These are phyloP conservation scores for Monilinia fructicola DNA, from an alignment of 2,329 filamentous ascomycete species.

Conservation along the genomic window DNA sequence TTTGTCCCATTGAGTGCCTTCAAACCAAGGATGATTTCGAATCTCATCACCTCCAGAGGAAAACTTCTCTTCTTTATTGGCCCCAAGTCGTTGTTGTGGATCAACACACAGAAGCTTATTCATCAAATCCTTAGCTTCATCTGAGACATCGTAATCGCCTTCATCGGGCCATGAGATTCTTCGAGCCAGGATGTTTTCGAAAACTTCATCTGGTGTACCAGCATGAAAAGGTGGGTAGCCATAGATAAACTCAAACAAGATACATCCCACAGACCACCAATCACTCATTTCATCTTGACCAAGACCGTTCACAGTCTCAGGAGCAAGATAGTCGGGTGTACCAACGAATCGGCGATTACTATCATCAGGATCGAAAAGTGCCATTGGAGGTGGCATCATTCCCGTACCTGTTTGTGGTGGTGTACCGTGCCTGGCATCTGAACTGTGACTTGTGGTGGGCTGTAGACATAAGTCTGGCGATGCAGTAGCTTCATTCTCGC, in stretches of 20 bases:
- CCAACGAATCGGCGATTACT: slow-evolving; percentile 91
- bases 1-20: slow-evolving; percentile 82
- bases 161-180: slow-evolving; percentile 92
- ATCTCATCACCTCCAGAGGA: slow-evolving; percentile 87
- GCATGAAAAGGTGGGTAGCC: slow-evolving; percentile 94
- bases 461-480: slow-evolving; percentile 80
- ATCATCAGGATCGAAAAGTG: slow-evolving; percentile 92
- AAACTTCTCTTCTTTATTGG: slow-evolving; percentile 81
- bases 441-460: slow-evolving; percentile 44
- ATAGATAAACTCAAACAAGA: slow-evolving; percentile 93
- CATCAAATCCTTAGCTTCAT: slow-evolving; percentile 90
- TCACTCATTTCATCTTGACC: slow-evolving; percentile 98
- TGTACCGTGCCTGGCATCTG: slow-evolving; percentile 53
- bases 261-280: slow-evolving; percentile 99
- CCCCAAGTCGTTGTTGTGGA: slow-evolving; percentile 76
- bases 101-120: slow-evolving; percentile 87
- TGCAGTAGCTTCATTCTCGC: slow-evolving; percentile 66
- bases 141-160: slow-evolving; percentile 73
- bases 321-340: slow-evolving; percentile 93
- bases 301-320: slow-evolving; percentile 92
- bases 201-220: slow-evolving; percentile 84
- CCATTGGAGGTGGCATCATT: slow-evolving; percentile 89
- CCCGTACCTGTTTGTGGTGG: slow-evolving; percentile 61
- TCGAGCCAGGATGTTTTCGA: slow-evolving; percentile 90
- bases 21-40: slow-evolving; percentile 84